Base-by-base conservation (phyloP, 192 early-diverging fungal species). In the Entomortierella parvispora region DNA sequence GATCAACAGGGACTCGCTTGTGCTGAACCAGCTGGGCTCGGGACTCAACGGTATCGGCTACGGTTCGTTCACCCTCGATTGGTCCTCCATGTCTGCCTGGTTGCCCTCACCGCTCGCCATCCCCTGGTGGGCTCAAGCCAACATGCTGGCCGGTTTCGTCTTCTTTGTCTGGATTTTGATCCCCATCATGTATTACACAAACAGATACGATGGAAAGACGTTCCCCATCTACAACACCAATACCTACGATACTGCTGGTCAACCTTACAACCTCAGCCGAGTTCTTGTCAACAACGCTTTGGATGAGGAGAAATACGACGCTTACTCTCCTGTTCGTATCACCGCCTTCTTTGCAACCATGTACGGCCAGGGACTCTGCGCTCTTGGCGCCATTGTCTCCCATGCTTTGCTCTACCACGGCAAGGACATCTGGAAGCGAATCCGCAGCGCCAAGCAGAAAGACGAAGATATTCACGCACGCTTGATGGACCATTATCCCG, bases 101-200 rank as follows among this genome's bases (percentile, higher is more conserved):
- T 69, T 79, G 37, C 71, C 80, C 43, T 81, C 80, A 34, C 89
- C 92, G 14, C 80, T 95, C 17, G 89, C 89, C 20, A 89, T 90
- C 42, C 94, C 94, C 34, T 95, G 86, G 81, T 86, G 85, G 65
- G 86, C 88, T 26, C 83, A 87, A 25, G 87, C 86, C 71, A 93
- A 93, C 62, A 85, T 91, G 63, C 85, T 93, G 63, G 86, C 85
- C 8, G 90, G 90, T 6, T 90, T 90, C 54, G 80, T 89, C n/a
- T 82, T 91, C 22, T 86, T 91, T 43, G 89, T 92, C 80, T 95
- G 91, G 90, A 80, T 93, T 65, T 66, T 91, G 20, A 85, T 87
- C 5, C 94, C 93, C 15, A 85, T 88, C 33, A 82, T 88, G 18
- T 93, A 93, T 64, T 93, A 90, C 81, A 85, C 79, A 58, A 84